Base-by-base conservation (phyloP, 176 grass and related monocot genomes). In the Musa itinerans region DNA sequence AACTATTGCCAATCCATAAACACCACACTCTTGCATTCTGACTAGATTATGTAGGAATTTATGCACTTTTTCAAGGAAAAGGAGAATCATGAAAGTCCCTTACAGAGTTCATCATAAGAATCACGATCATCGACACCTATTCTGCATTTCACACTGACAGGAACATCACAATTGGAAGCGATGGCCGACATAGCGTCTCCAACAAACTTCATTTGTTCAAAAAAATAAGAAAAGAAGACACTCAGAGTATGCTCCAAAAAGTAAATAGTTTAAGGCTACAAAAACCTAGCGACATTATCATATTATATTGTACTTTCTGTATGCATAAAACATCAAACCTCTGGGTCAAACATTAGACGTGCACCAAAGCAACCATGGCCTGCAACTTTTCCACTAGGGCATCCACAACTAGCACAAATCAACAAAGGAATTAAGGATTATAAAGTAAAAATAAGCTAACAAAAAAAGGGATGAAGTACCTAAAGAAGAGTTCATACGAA, bases 351-450 rank as follows among this genome's bases (percentile, higher is more conserved):
- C 93, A 96, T 96, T 81, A 96, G 71, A 57, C 87, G 83, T 69
- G 93, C 93, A 79, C 93, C 93, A 72, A 96, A 96, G 81, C 93
- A 96, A 85, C 93, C 93, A 34, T 96, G 93, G 52, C 87, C 93
- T 64, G 89, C 93, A 79, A 96, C 93, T 79, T 86, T 96, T 13
- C 89, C 83, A 49, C 93, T 96, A 74, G 93, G 93, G 54, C 93
- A 96, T 51, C 93, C 93, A 77, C 93, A 96, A 53, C 93, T 96
- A 67, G 78, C n/a, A 83, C 19, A 86, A 62, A 64, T 77, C 8
- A 50, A 88, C 43, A 74, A 61, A 20, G 63, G 25, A 2, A 72
- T 7, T 6, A 61, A 79, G 71, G 29, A 77, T 54, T 79, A 80
- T 67, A 53, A 12, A 20, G 53, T 34, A 20, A 34, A 71, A 72